Evolutionary conservation across 2,329 filamentous ascomycete species (phyloP).

Genomic region (Clonostachys sp.): DNA sequence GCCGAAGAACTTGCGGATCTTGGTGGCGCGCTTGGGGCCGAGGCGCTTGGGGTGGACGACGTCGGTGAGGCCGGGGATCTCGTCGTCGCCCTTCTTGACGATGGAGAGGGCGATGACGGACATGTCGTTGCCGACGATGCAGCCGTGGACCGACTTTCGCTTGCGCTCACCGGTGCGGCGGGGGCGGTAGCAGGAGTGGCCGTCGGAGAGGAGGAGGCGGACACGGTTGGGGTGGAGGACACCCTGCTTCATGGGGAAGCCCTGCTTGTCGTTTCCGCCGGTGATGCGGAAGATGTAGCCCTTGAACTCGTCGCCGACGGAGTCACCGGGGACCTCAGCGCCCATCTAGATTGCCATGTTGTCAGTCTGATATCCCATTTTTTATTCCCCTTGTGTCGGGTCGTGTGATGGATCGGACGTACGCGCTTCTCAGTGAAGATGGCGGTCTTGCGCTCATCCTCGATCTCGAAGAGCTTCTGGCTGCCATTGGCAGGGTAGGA

Average conservation of each 20-base stretch:
- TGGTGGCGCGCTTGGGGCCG: constrained; percentile 98
- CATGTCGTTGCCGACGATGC: constrained; percentile 95
- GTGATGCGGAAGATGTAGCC: constrained; percentile 99
- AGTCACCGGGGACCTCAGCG: constrained; percentile 87
- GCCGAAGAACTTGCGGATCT: constrained; percentile 99
- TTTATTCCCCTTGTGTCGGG: constrained; percentile 4
- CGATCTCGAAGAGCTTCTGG: constrained; percentile 98
- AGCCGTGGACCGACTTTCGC: constrained; percentile 98
- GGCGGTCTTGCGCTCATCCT: constrained; percentile 99
- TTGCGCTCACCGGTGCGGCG: constrained; percentile 98
- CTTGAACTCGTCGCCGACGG: constrained; percentile 98
- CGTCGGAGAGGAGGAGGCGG: constrained; percentile 89
- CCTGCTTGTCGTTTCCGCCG: constrained; percentile 99
- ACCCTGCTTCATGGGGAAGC: constrained; percentile 99
- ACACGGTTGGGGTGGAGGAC: constrained; percentile 99
- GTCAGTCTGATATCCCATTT: constrained; percentile 22
- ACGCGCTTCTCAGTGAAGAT: constrained; percentile 98
- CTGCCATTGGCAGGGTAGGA: constrained; percentile 98
- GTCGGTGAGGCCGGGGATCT: constrained; percentile 96
- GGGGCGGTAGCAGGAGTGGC: constrained; percentile 99
- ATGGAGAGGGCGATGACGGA: constrained; percentile 91
- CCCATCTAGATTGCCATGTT: constrained; percentile 59
- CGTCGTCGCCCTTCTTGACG: constrained; percentile 95
- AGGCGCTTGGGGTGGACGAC: constrained; percentile 98
- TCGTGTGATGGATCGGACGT: constrained; percentile 32